phyloP scores from a whole-genome alignment of 2,329 filamentous ascomycete genomes.

The Aspergillus niger region DNA sequence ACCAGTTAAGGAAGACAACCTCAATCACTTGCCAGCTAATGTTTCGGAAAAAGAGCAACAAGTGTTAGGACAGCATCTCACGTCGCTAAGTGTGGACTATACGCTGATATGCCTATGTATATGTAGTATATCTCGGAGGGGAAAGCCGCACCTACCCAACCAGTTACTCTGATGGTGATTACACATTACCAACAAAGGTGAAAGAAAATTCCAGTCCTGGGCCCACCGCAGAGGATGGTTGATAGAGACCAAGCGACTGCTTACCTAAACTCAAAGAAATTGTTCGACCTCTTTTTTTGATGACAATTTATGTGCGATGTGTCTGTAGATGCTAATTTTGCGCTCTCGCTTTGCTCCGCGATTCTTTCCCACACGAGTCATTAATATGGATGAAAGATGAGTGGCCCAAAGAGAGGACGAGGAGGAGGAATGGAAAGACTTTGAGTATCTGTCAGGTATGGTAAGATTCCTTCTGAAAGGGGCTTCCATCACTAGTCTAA shows the following conservation, averaged over 20 bases:
- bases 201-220: not conserved
- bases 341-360: not conserved
- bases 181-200: not conserved
- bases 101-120: too few species aligned
- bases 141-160: too few species aligned
- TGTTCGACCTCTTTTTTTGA: not conserved
- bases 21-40: too few species aligned
- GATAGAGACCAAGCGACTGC: not conserved
- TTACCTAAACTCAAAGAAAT: not conserved
- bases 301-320: not conserved
- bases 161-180: not conserved
- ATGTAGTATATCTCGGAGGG: too few species aligned
- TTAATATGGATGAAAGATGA: not conserved
- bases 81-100: not conserved
- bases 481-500: not conserved
- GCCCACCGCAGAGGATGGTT: not conserved
- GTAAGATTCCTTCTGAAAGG: not conserved
- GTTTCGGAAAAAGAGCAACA: not conserved
- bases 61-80: not conserved
- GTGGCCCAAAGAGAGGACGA: not conserved
- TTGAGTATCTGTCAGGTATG: not conserved
- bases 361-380: not conserved
- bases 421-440: not conserved
- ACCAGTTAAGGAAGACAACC: not conserved
- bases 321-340: not conserved